Conservation (phyloP, 768 basidiomycete species). For the Tephrocybe sp. region DNA sequence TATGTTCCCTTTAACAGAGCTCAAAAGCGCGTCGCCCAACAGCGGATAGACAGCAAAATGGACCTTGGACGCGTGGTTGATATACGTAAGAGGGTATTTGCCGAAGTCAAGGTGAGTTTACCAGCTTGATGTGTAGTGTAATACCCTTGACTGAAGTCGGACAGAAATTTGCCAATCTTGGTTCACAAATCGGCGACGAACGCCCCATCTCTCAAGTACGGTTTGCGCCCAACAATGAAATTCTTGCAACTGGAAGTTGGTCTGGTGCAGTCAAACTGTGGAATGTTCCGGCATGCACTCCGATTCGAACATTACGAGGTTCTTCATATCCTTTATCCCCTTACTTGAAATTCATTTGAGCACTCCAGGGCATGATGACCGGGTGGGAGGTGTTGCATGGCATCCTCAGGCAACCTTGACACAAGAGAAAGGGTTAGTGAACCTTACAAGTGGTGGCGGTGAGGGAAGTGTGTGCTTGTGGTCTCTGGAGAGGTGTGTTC, state of each 20-base stretch:
- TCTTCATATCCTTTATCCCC: constrained; percentile 14
- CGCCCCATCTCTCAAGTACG: constrained; percentile 91
- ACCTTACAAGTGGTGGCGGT: constrained; percentile 88
- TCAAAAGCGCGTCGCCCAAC: constrained; percentile 89
- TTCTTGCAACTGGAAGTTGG: constrained; percentile 94
- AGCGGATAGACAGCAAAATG: constrained; percentile 85
- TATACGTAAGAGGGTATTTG: constrained; percentile 86
- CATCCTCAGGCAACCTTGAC: constrained; percentile 88
- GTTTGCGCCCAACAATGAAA: constrained; percentile 87
- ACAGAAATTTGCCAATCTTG: constrained; percentile 87
- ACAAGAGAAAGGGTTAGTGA: constrained; percentile 61
- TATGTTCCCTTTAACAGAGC: constrained; percentile 67
- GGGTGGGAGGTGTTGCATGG: constrained; percentile 96
- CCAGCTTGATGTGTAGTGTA: background rate
- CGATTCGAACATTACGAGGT: constrained; percentile 75
- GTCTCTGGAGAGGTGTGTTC: constrained; percentile 76
- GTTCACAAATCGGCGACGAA: constrained; percentile 97
- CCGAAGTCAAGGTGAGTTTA: constrained; percentile 76
- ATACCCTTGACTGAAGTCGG: background rate
- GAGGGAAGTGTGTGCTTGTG: constrained; percentile 86
- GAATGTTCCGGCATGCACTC: constrained; percentile 90
- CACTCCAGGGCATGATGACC: constrained; percentile 75
- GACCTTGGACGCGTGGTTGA: constrained; percentile 89
- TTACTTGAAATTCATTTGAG: constrained; percentile 4
- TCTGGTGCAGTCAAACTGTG: constrained; percentile 92